Base-by-base conservation (phyloP, 805 yeast species). In the Candida khao-thaluensis region DNA sequence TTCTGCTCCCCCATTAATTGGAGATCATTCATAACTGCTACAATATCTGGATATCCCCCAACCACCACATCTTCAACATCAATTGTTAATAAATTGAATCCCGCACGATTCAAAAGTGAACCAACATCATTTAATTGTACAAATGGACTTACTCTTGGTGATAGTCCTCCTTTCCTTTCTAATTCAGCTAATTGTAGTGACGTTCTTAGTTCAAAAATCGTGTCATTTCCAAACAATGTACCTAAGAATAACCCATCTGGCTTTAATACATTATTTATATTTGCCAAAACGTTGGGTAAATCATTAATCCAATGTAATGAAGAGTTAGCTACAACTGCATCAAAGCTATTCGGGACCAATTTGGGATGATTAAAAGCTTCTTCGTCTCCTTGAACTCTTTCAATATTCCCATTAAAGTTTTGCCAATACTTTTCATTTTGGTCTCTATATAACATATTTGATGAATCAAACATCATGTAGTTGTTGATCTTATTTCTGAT, bases 221-320 rank as follows among this genome's bases (percentile, higher is more conserved):
- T 82, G 54, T 87, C 95, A 8, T 90, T 91, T 15, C 91, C 93
- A 48, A 85, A 76, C 72, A 87, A 74, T 16, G 88, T 76, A 2
- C 85, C 95, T 71, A 87, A 72, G 49, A 87, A 84, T 53, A 89
- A 67, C 2, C 95, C 91, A 57, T 87, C 95, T 2, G 91, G 91
- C 43, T 76, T 77, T 25, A 87, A 65, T 17, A 84, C 70, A 4
- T 62, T 53, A 53, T 79, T 76, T 48, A 86, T 71, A 43, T 76
- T 71, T 12, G 60, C 57, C 37, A 86, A 69, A 2, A 78, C 75
- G 1, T 71, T 66, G 0, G 95, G 95, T n/a, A 87, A 69, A 50
- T 87, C 90, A 52, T 87, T 87, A 42, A 85, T 79, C 95, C 95
- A 87, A 58, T 87, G 95, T 54, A 87, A 54, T 16, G 85, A 74